Conservation (phyloP, 1,284 basidiomycete species). For the Ceratobasidium sp. region DNA sequence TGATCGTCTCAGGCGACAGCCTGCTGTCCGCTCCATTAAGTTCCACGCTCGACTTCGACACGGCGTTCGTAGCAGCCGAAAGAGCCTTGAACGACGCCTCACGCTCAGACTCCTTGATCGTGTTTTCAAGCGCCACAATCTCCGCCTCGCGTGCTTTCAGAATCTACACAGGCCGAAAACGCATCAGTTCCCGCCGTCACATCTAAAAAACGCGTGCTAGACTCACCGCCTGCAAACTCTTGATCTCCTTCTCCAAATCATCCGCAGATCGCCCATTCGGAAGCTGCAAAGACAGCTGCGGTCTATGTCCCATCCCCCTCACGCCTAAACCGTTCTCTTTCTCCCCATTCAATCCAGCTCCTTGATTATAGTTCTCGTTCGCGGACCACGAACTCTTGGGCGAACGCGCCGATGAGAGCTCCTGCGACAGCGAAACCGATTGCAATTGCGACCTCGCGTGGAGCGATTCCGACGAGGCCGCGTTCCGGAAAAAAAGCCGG, state of each 20-base stretch:
- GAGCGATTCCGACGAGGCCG: constrained; percentile 83
- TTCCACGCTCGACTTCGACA: constrained; percentile 45
- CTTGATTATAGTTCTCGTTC: constrained; percentile 55
- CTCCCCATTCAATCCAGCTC: constrained; percentile 64
- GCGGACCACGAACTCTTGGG: constrained; percentile 77
- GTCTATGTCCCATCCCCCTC: constrained; percentile 27
- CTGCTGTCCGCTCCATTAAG: constrained; percentile 49
- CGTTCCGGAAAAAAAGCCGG: constrained; percentile 84
- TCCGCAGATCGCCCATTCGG: constrained; percentile 67
- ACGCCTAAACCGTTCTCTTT: constrained; percentile 56
- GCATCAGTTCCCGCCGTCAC: background rate
- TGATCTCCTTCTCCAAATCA: constrained; percentile 91
- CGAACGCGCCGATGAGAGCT: constrained; percentile 89
- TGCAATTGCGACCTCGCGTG: constrained; percentile 71
- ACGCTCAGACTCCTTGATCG: constrained; percentile 60
- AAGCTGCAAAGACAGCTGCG: constrained; percentile 42
- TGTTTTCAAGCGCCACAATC: constrained; percentile 78
- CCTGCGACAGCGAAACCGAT: constrained; percentile 81
- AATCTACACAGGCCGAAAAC: constrained; percentile 57
- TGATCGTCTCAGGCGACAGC: constrained; percentile 73
- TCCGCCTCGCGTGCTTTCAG: constrained; percentile 88
- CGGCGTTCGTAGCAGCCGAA: constrained; percentile 41
- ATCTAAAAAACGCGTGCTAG: background rate
- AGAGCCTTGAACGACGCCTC: constrained; percentile 40
- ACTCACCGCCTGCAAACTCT: constrained; percentile 80